Evolutionary conservation across 2,329 filamentous ascomycete genomes (phyloP), one percentile per base, ranked within the genome.

Genomic region (Epichloe gansuensis): DNA sequence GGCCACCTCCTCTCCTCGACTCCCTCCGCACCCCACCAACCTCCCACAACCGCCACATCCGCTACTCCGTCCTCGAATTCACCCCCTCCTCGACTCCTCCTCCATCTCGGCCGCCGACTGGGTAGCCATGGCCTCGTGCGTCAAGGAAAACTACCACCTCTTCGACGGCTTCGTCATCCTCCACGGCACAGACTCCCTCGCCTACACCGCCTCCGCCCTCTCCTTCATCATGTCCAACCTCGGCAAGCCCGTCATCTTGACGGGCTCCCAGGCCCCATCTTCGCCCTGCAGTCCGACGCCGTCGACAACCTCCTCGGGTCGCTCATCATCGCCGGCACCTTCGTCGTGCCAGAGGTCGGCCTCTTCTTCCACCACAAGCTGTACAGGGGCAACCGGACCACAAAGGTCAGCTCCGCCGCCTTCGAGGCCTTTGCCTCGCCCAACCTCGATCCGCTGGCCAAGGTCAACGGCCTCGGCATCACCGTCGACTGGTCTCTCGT

Each of bases 221-320:
- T 93, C 88, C 60, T 96, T 95, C 72, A 95, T 95, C 88, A 80
- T 95, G 65, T 80, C 86, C 62, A 89, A 94, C 63, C 76, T 96
- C 13, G 90, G 89, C 49, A 96, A 95, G 72, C 88, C 91, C 2
- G 88, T 95, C 35, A 85, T 96, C 52, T 75, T 96, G 48, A 96
- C 91, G 0, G 85, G 85, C 1, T 86, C 83, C 3, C 85, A 89
- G 65, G 86, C 1, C 88, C 88, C 46, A 95, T 96, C 77, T 86
- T 93, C 61, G 84, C 91, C 55, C 79, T 95, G 28, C 90, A 95
- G 68, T 93, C 86, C 50, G 91, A 96, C 67, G 91, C 90, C 9
- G 86, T 90, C 39, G 90, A 94, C 70, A 96, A 95, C 63, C 77
- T 96, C 12, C 78, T 95, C 5, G 88, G 88, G 21, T 91, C 88